A percentile compares a stretch with the other conserved stretches of the same genome.
phyloP scores from a whole-genome alignment of 2,329 filamentous ascomycete genomes.

The Septoria linicola region DNA sequence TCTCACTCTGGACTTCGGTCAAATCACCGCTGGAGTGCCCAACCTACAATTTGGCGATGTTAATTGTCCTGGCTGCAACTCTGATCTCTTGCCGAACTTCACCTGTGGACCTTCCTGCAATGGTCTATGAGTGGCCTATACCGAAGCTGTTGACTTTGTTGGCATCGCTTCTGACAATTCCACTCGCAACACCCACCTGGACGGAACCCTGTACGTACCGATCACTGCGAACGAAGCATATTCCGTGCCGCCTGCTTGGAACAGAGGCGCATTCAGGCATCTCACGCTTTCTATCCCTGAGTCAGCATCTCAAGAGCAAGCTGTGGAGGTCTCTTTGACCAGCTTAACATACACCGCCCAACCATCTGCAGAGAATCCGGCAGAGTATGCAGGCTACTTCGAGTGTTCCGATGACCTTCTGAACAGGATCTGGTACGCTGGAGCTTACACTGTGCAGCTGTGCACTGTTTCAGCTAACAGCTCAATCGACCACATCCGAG shows the following conservation, averaged over 20 bases:
- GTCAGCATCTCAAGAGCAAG: neutral
- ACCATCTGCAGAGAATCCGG: slow-evolving; percentile 30
- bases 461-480: slow-evolving; percentile 6
- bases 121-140: neutral
- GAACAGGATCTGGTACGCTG: no score
- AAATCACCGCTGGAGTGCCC: neutral
- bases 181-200: neutral
- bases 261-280: slow-evolving; percentile 1
- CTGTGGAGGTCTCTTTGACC: neutral
- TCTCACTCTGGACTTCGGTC: slow-evolving; percentile 4
- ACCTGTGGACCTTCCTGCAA: neutral
- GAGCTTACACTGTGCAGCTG: slow-evolving; percentile 34
- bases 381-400: slow-evolving; percentile 42
- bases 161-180: neutral
- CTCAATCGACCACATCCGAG: slow-evolving; percentile 30
- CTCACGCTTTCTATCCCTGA: neutral
- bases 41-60: neutral
- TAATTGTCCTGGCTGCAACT: neutral
- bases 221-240: neutral
- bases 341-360: neutral
- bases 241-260: neutral
- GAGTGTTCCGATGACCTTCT: no score
- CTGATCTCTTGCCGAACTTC: neutral
- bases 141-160: neutral
- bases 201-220: slow-evolving; percentile 1